Base-by-base conservation (phyloP, 352 stramenopile genomes). In the Globisporangium carolinianum region DNA sequence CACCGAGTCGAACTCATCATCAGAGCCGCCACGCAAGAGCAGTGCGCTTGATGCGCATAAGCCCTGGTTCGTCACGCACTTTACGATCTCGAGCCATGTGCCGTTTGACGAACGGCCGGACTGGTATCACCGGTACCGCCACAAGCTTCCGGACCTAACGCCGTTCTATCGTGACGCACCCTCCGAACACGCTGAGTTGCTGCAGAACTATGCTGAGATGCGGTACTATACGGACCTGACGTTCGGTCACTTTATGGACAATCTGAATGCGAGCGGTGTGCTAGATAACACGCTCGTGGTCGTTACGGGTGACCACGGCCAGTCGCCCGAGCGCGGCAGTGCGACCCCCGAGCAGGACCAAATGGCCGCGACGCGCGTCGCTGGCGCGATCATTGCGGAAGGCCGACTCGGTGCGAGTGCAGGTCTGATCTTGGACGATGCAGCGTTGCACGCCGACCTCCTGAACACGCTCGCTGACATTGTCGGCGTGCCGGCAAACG, bases 31-130 rank as follows among this genome's bases (percentile, higher is more conserved):
- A 10, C 48, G 55, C 46, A 67, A 60, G 11, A 68, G 55, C 32
- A 54, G 51, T 7, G 57, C 51, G 17, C 57, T 67, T 14, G 5
- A 55, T 18, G 62, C 14, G 24, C 38, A 45, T 10, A 72, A 77
- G 35, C 79, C 76, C 37, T 89, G 69, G 64, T 89, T 89, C 58
- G 59, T 63, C 14, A 85, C 63, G 11, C 79, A 87, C 52, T 89
- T 86, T 51, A 89, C 79, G 24, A 89, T 89, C 61, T 89, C 79
- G 59, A 89, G 75, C 62, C 79, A 89, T 55, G 68, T 72, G 36
- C 73, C 73, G 39, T 90, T 87, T 51, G 60, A 84, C n/a, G 73
- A 84, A 35, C 68, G 67, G 0, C 77, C 75, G 1, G 68, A 79
- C 37, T 90, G 79, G 79, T 87, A 76, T 62, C 77, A 77, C 45